phyloP scores from a whole-genome alignment of 2,329 filamentous ascomycete genomes.

The Ophiosphaerella narmari region DNA sequence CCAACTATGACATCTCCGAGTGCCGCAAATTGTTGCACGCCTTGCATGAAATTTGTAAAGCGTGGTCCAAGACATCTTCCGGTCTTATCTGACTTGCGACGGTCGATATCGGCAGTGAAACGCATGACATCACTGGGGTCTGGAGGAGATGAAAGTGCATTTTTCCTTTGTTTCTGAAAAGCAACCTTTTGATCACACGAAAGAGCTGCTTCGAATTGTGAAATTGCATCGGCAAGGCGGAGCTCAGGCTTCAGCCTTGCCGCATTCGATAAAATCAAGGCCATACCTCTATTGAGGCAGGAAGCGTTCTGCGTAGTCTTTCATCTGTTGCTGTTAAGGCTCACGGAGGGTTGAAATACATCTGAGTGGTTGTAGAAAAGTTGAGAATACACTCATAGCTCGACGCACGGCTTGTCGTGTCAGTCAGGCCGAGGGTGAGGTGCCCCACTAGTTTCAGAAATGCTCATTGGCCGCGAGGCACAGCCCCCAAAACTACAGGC shows the following conservation, averaged over 20 bases:
- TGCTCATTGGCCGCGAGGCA: too few species aligned
- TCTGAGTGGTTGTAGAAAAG: too few species aligned
- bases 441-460: too few species aligned
- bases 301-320: too few species aligned
- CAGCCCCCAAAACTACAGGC: too few species aligned
- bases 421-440: too few species aligned
- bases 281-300: constrained; percentile 5
- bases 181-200: constrained; percentile 42
- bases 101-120: constrained; percentile 48
- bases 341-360: too few species aligned
- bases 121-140: constrained; percentile 40
- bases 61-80: constrained; percentile 48
- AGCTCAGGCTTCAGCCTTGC: constrained; percentile 43
- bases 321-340: too few species aligned
- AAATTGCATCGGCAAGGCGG: constrained; percentile 50
- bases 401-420: too few species aligned
- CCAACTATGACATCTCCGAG: constrained; percentile 51
- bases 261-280: constrained; percentile 9
- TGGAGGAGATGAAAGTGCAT: constrained; percentile 28
- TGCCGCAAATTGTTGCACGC: constrained; percentile 51
- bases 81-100: constrained; percentile 12
- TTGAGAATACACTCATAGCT: too few species aligned
- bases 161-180: constrained; percentile 26
- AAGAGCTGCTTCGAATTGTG: constrained; percentile 47
- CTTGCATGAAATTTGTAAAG: constrained; percentile 48